Evolutionary conservation across 352 stramenopile species (phyloP).

Genomic region (Phytophthora parvispora): DNA sequence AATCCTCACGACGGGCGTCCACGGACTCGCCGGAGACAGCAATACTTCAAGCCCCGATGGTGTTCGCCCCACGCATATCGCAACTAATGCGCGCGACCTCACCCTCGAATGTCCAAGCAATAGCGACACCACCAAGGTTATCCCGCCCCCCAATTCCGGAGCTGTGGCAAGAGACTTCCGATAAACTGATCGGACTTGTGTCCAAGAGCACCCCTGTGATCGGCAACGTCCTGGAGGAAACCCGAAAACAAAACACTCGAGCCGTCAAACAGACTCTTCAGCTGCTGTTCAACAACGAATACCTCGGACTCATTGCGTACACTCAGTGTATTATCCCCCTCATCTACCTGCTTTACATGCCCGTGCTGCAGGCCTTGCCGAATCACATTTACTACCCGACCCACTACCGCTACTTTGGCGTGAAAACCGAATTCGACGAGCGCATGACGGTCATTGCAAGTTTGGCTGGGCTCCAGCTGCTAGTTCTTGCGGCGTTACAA

Average conservation of each 20-base stretch:
- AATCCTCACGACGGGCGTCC: background rate
- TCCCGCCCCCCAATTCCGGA: background rate
- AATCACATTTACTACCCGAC: conserved; percentile 43
- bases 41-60: background rate
- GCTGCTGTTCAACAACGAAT: conserved; percentile 53
- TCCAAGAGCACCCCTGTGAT: conserved; percentile 17
- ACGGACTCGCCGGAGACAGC: conserved; percentile 2
- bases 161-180: conserved; percentile 26
- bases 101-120: background rate
- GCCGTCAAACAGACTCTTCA: conserved; percentile 44
- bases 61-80: conserved; percentile 6
- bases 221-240: conserved; percentile 15
- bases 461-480: conserved; percentile 23
- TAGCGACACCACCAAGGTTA: background rate
- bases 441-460: conserved; percentile 29
- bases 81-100: conserved; percentile 1
- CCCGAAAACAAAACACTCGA: conserved; percentile 35
- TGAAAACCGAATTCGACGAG: conserved; percentile 14
- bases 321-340: conserved; percentile 43
- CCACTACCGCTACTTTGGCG: conserved; percentile 28
- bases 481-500: conserved; percentile 23
- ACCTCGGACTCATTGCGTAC: conserved; percentile 41
- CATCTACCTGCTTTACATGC: conserved; percentile 44
- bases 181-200: conserved; percentile 24
- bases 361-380: conserved; percentile 22